Conservation (phyloP, 768 basidiomycete genomes). For the Aureoboletus auriporus region DNA sequence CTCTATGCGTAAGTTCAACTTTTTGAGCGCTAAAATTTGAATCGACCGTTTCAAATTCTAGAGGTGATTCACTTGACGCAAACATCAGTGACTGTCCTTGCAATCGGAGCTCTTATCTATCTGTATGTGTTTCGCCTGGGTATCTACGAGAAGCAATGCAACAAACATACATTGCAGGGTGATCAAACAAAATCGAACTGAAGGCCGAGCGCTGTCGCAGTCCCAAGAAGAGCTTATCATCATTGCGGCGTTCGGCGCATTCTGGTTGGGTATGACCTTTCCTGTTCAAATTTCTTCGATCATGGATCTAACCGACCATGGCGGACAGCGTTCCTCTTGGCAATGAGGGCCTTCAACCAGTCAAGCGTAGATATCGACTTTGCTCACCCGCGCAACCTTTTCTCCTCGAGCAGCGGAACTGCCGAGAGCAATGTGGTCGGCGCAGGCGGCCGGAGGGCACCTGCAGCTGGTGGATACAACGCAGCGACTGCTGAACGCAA, state of each 20-base stretch:
- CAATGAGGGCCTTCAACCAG: constrained; percentile 37
- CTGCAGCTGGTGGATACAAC: constrained; percentile 12
- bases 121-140: constrained; percentile 43
- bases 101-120: constrained; percentile 59
- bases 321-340: constrained; percentile 38
- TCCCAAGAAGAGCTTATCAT: constrained; percentile 71
- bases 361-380: constrained; percentile 25
- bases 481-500: constrained; percentile 26
- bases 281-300: neutral
- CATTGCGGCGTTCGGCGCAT: constrained; percentile 66
- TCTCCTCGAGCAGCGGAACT: constrained; percentile 32
- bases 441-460: constrained; percentile 27
- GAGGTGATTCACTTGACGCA: constrained; percentile 68
- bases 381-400: constrained; percentile 28
- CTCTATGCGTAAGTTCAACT: constrained; percentile 27
- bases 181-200: constrained; percentile 62
- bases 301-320: constrained; percentile 3
- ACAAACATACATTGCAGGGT: constrained; percentile 39
- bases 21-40: constrained; percentile 1
- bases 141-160: neutral
- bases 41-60: constrained; percentile 25
- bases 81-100: constrained; percentile 67
- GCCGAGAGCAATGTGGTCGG: constrained; percentile 33
- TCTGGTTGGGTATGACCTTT: constrained; percentile 65
- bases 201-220: constrained; percentile 54